Percentiles rank a stretch among this genome's conserved stretches.
phyloP scores from a whole-genome alignment of 1,284 basidiomycete genomes.

The Austroboletus niveus region DNA sequence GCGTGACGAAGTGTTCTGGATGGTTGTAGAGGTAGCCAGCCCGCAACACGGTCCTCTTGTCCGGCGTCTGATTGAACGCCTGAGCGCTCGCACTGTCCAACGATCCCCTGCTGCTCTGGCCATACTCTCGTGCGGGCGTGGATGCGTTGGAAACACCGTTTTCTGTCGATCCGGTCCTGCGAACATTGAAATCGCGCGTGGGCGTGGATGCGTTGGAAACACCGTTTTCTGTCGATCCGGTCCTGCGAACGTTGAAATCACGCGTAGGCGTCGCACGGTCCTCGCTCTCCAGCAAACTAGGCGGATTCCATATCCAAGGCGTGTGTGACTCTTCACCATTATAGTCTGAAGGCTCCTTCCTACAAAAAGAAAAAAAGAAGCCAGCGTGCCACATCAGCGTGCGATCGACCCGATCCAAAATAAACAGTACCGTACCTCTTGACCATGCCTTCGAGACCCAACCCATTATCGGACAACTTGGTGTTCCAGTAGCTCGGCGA shows the following conservation, averaged over 20 bases:
- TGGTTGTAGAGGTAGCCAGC: constrained; percentile 13
- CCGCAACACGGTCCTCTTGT: constrained; percentile 16
- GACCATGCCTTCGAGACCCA: constrained; percentile 65
- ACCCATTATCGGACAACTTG: constrained; percentile 55
- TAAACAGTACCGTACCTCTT: constrained; percentile 44
- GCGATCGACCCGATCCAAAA: background rate
- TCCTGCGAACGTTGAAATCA: constrained; percentile 31
- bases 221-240: constrained; percentile 20
- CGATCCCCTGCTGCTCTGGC: constrained; percentile 12
- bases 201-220: constrained; percentile 12
- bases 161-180: constrained; percentile 24
- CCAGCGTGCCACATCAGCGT: constrained; percentile 2
- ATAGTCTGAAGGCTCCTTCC: constrained; percentile 37
- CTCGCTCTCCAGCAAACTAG: constrained; percentile 29
- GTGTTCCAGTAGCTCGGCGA: constrained; percentile 61
- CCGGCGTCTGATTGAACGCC: constrained; percentile 23
- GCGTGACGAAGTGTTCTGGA: constrained; percentile 15
- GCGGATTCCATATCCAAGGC: constrained; percentile 47
- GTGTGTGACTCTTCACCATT: constrained; percentile 36
- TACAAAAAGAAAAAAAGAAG: background rate
- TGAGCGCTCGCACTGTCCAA: constrained; percentile 16
- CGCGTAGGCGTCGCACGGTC: constrained; percentile 32
- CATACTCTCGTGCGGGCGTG: constrained; percentile 25
- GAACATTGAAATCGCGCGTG: constrained; percentile 31
- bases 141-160: background rate